Percentiles rank a stretch among this genome's conserved stretches.
Conservation (phyloP, 2,329 filamentous ascomycete species). For the Verticillium albo-atrum region DNA sequence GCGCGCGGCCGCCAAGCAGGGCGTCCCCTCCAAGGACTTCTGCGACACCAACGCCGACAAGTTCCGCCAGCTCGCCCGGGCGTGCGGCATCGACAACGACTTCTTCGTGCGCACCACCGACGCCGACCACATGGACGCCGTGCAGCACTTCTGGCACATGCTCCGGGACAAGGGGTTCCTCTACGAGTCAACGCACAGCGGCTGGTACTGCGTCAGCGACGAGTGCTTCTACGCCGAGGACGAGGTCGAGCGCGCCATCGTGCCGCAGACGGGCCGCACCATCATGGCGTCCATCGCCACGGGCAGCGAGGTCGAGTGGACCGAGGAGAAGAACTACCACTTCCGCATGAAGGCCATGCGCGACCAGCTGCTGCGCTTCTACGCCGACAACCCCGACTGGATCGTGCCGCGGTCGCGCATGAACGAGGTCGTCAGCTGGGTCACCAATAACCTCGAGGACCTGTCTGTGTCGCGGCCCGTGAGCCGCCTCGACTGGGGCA, state of each 20-base stretch:
- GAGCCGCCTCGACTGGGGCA: conserved; percentile 78
- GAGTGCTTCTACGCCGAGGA: conserved; percentile 90
- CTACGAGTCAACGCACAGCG: conserved; percentile 81
- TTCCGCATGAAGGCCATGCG: conserved; percentile 83
- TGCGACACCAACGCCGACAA: conserved; percentile 80
- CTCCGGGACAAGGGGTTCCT: conserved; percentile 72
- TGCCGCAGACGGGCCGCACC: conserved; percentile 76
- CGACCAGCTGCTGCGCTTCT: conserved; percentile 75
- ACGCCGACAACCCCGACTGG: conserved; percentile 71
- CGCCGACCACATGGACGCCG: conserved; percentile 72
- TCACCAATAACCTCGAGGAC: conserved; percentile 74
- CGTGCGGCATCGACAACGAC: conserved; percentile 69
- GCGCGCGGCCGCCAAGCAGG: conserved; percentile 69
- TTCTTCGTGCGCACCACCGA: conserved; percentile 94
- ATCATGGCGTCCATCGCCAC: conserved; percentile 82
- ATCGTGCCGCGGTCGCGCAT: conserved; percentile 70
- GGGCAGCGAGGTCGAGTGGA: conserved; percentile 91
- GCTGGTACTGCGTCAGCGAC: conserved; percentile 96
- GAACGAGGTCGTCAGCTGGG: conserved; percentile 73
- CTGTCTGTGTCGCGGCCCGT: conserved; percentile 83
- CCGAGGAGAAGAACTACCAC: conserved; percentile 89
- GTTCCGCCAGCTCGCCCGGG: conserved; percentile 70
- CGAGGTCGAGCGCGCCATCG: conserved; percentile 67
- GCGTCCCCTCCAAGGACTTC: conserved; percentile 72
- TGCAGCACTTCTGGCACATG: conserved; percentile 84